phyloP scores from a whole-genome alignment of 2,329 filamentous ascomycete species.

The Diplodia intermedia region DNA sequence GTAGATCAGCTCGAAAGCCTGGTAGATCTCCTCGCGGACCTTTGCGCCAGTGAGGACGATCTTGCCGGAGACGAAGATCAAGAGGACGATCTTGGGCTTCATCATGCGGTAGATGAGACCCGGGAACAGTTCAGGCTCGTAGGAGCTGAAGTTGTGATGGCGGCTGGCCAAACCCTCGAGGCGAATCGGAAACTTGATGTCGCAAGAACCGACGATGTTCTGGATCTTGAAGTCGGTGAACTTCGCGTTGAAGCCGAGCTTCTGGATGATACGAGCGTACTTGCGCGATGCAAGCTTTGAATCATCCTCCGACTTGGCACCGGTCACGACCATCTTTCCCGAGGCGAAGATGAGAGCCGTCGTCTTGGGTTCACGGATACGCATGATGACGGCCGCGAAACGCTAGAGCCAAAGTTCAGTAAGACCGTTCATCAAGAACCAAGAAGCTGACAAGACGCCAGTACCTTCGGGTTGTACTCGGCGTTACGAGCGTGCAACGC shows the following conservation, averaged over 20 bases:
- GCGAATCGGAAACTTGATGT: constrained; percentile 99
- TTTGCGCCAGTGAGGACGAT: constrained; percentile 98
- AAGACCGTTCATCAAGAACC: constrained; percentile 43
- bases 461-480: constrained; percentile 98
- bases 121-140: constrained; percentile 97
- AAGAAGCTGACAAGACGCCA: constrained; percentile 46
- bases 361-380: constrained; percentile 98
- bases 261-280: constrained; percentile 99
- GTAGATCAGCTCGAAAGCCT: constrained; percentile 71
- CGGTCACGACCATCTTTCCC: constrained; percentile 99
- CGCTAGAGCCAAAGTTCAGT: constrained; percentile 65
- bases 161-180: constrained; percentile 93
- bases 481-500: constrained; percentile 97
- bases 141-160: constrained; percentile 99
- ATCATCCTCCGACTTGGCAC: constrained; percentile 97
- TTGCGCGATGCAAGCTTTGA: constrained; percentile 96
- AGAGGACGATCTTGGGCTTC: constrained; percentile 97
- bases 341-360: constrained; percentile 97
- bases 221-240: constrained; percentile 99
- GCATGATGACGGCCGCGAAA: constrained; percentile 99
- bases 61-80: constrained; percentile 98
- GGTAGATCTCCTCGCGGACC: constrained; percentile 88
- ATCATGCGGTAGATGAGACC: constrained; percentile 99
- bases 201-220: constrained; percentile 98
- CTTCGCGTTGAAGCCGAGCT: constrained; percentile 98